Percentiles rank a stretch among this genome's conserved stretches.
Evolutionary conservation across 495 filamentous ascomycete genomes (phyloP).

Genomic region (Platismatia glauca): DNA sequence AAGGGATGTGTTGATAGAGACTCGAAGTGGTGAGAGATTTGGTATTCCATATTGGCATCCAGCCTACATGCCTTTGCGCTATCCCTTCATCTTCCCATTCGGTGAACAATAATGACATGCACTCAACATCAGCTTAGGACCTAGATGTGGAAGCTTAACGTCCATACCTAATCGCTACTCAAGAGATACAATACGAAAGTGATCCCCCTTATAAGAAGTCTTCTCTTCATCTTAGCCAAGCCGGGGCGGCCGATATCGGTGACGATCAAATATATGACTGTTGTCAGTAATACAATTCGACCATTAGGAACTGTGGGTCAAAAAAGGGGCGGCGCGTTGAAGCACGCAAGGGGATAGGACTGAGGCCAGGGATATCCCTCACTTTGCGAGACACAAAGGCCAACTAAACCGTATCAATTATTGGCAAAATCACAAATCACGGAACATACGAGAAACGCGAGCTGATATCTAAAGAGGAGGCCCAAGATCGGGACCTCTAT

Average conservation of each 20-base stretch:
- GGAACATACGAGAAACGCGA: too few relatives aligned
- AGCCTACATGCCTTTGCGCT: too few relatives aligned
- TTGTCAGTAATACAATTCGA: neutral
- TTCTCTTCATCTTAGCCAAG: neutral
- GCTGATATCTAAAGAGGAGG: too few relatives aligned
- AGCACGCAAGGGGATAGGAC: neutral
- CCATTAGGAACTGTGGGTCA: neutral
- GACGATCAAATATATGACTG: neutral
- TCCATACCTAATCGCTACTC: neutral
- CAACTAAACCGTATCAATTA: too few relatives aligned
- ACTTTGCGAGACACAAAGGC: neutral
- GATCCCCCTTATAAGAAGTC: neutral
- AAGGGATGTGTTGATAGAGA: too few relatives aligned
- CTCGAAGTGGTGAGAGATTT: too few relatives aligned
- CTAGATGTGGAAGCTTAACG: neutral
- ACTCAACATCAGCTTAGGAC: neutral
- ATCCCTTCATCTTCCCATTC: too few relatives aligned
- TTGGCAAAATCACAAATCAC: too few relatives aligned
- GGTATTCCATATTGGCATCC: too few relatives aligned
- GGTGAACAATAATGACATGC: too few relatives aligned
- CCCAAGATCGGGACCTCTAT: too few relatives aligned
- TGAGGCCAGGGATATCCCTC: too few relatives aligned
- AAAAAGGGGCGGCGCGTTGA: neutral
- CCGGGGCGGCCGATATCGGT: neutral
- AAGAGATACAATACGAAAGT: neutral